phyloP scores from a whole-genome alignment of 371 early-diverging fungal genomes.

The Lichtheimia ramosa region DNA sequence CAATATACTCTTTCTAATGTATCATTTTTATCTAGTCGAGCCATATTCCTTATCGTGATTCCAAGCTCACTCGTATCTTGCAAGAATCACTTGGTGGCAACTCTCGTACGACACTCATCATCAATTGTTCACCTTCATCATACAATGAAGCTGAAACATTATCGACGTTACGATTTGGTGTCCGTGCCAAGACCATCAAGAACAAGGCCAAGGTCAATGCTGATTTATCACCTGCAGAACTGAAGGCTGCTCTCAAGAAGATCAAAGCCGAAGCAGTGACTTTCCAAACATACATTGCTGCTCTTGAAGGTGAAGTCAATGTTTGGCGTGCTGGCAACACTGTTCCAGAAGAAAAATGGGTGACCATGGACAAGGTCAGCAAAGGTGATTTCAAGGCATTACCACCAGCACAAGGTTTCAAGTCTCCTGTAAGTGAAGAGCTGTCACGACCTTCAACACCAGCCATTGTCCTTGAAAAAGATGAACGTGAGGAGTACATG shows the following conservation, averaged over 20 bases:
- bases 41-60: conserved; percentile 90
- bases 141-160: conserved; percentile 76
- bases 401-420: conserved; percentile 51
- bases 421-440: conserved; percentile 19
- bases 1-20: too few species aligned
- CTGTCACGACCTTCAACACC: conserved; percentile 71
- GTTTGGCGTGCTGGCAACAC: conserved; percentile 82
- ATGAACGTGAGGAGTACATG: conserved; percentile 91
- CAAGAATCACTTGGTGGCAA: conserved; percentile 84
- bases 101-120: conserved; percentile 81
- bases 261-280: conserved; percentile 74
- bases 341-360: conserved; percentile 74
- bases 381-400: conserved; percentile 44
- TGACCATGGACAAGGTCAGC: conserved; percentile 63
- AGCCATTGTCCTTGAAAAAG: conserved; percentile 69
- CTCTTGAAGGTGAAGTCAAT: conserved; percentile 81
- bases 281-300: conserved; percentile 75
- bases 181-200: conserved; percentile 73
- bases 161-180: conserved; percentile 88
- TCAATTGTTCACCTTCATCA: conserved; percentile 72
- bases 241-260: conserved; percentile 88
- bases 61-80: conserved; percentile 89
- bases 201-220: conserved; percentile 97
- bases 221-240: conserved; percentile 87
- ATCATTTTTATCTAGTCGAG: conserved; percentile 13